A percentile compares a stretch with the other conserved stretches of the same genome.
These are phyloP conservation scores for Cercospora citrullina DNA, from an alignment of 2,329 filamentous ascomycete genomes.

Conservation along the genomic window DNA sequence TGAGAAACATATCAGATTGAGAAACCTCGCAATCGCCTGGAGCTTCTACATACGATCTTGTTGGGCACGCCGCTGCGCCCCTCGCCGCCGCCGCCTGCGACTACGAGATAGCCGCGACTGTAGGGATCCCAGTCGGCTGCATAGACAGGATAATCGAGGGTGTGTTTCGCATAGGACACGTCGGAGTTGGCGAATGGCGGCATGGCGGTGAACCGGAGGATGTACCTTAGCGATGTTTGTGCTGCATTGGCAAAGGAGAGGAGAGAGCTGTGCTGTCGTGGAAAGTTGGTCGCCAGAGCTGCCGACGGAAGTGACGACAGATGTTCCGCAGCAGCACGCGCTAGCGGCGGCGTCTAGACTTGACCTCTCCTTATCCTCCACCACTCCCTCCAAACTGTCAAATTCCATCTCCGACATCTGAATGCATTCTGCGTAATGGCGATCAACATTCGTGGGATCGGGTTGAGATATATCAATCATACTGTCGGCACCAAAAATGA, in stretches of 20 bases:
- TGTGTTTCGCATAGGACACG: constrained; percentile 58
- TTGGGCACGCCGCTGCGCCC: constrained; percentile 80
- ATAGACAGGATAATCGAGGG: constrained; percentile 80
- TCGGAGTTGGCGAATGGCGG: constrained; percentile 26
- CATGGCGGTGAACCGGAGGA: constrained; percentile 7
- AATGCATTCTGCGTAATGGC: neutral
- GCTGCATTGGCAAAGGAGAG: neutral
- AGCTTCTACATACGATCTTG: constrained; percentile 67
- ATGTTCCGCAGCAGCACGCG: neutral
- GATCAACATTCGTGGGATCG: neutral
- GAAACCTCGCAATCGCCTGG: neutral
- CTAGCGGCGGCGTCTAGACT: neutral
- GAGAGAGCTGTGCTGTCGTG: neutral
- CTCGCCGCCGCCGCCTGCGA: constrained; percentile 84
- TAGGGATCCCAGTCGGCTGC: constrained; percentile 84
- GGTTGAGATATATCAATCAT: neutral
- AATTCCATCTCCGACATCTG: neutral
- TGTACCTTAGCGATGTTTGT: neutral
- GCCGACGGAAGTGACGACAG: neutral
- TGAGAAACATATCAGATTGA: neutral
- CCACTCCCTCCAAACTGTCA: neutral
- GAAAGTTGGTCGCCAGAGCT: neutral
- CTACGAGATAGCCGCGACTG: constrained; percentile 72
- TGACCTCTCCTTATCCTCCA: neutral
- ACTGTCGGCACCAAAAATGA: neutral